Evolutionary conservation across 2,329 filamentous ascomycete genomes (phyloP).

Genomic region (Rutstroemia sydowiana): DNA sequence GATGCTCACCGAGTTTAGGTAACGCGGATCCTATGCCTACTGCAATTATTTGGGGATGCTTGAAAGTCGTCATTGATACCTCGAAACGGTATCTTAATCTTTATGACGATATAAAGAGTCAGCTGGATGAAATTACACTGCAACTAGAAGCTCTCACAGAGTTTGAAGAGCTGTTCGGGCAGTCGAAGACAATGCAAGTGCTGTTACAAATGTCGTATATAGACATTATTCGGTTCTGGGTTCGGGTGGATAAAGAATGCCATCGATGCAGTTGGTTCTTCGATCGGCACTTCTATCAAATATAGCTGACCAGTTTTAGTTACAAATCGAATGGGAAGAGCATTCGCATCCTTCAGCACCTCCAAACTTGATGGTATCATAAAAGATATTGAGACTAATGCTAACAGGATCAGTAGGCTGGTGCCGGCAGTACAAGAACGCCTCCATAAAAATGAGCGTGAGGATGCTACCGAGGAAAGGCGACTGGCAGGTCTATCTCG

Average conservation of each 20-base stretch:
- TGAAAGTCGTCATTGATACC: slow-evolving; percentile 1
- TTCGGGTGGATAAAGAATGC: slow-evolving; percentile 3
- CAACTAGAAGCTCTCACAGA: slow-evolving; percentile 4
- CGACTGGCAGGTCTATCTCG: neutral
- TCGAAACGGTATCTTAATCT: neutral
- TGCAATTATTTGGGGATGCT: slow-evolving; percentile 1
- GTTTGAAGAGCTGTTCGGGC: slow-evolving; percentile 3
- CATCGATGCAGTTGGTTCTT: neutral
- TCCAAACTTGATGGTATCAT: slow-evolving; percentile 1
- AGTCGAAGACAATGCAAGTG: slow-evolving; percentile 5
- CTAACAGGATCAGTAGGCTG: neutral
- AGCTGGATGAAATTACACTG: neutral
- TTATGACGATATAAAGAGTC: slow-evolving; percentile 1
- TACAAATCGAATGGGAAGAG: slow-evolving; percentile 5
- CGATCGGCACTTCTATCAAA: neutral
- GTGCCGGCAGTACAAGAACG: slow-evolving; percentile 5
- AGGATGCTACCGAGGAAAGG: slow-evolving; percentile 2
- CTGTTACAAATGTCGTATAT: slow-evolving; percentile 1
- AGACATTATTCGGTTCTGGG: slow-evolving; percentile 1
- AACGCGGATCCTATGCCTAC: slow-evolving; percentile 7
- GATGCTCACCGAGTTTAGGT: neutral
- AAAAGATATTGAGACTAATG: slow-evolving; percentile 1
- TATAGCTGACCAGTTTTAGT: neutral
- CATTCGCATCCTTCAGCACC: slow-evolving; percentile 1
- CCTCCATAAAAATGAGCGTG: neutral